A percentile compares a stretch with the other conserved stretches of the same genome.
phyloP scores from a whole-genome alignment of 1,139 yeast genomes.

The Zhuliangozyma blackwelliae region DNA sequence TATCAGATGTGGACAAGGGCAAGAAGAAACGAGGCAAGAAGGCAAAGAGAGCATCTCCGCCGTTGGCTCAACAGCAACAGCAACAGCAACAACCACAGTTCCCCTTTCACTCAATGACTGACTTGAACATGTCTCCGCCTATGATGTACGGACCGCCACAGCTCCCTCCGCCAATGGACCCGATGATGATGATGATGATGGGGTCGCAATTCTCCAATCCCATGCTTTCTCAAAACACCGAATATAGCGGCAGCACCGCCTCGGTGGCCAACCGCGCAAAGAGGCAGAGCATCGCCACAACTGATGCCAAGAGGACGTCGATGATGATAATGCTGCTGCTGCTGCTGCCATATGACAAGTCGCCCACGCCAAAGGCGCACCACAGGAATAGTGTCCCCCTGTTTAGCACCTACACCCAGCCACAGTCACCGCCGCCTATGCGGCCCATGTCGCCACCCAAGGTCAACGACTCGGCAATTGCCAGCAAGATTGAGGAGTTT shows the following conservation, averaged over 20 bases:
- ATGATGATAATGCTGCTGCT: conserved; percentile 11
- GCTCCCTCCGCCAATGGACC: conserved; percentile 1
- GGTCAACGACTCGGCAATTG: conserved; percentile 21
- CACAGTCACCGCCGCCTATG: conserved; percentile 1
- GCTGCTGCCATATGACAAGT: conserved; percentile 1
- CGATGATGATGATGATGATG: conserved; percentile 5
- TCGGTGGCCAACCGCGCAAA: conserved; percentile 6
- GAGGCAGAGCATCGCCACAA: conserved; percentile 19
- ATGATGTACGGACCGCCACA: too few species aligned
- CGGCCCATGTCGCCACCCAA: conserved; percentile 6
- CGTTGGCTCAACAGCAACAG: not conserved
- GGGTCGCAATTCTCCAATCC: conserved; percentile 13
- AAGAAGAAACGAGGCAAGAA: conserved; percentile 5
- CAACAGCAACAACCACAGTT: not conserved
- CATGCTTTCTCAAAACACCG: conserved; percentile 20
- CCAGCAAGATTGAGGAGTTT: conserved; percentile 34
- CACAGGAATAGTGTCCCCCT: conserved; percentile 10
- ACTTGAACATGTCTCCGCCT: too few species aligned
- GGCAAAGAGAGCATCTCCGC: conserved; percentile 1
- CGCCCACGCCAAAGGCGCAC: conserved; percentile 3
- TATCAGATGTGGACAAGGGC: not conserved
- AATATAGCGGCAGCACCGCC: conserved; percentile 10
- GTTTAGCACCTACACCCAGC: conserved; percentile 3
- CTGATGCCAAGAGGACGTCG: conserved; percentile 18
- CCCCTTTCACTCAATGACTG: not conserved